Conservation (phyloP, 306 rosid genomes). For the Prunus mume region DNA sequence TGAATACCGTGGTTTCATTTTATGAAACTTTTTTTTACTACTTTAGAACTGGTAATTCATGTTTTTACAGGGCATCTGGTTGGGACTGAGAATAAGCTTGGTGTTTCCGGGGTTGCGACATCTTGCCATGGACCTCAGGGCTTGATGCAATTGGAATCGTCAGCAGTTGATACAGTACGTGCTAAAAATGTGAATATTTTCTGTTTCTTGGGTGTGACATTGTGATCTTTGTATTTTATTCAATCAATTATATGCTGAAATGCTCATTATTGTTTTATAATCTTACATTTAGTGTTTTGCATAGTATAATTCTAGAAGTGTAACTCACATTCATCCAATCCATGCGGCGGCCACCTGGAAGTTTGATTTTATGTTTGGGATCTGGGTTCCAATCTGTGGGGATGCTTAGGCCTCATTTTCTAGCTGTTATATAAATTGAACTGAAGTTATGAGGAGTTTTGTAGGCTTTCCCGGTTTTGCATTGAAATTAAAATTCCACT, state of each 20-base stretch:
- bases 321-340: not conserved
- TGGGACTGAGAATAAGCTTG: slow-evolving; percentile 41
- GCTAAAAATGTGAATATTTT: not conserved
- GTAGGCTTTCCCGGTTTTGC: not conserved
- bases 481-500: not conserved
- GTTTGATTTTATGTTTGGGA: not conserved
- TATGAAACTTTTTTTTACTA: slow-evolving; percentile 4
- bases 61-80: slow-evolving; percentile 35
- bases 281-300: not conserved
- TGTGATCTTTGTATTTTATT: not conserved
- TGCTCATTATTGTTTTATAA: not conserved
- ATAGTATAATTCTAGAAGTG: not conserved
- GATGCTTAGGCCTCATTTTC: not conserved
- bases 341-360: not conserved
- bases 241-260: not conserved
- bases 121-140: slow-evolving; percentile 34
- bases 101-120: slow-evolving; percentile 43
- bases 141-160: slow-evolving; percentile 34
- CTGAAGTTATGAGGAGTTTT: not conserved
- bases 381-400: not conserved
- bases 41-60: slow-evolving; percentile 22
- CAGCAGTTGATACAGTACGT: slow-evolving; percentile 49
- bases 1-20: slow-evolving; percentile 13
- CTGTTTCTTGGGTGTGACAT: not conserved
- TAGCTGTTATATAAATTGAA: not conserved